Evolutionary conservation across 2,329 filamentous ascomycete species (phyloP).

Genomic region (Phialophora tarda): DNA sequence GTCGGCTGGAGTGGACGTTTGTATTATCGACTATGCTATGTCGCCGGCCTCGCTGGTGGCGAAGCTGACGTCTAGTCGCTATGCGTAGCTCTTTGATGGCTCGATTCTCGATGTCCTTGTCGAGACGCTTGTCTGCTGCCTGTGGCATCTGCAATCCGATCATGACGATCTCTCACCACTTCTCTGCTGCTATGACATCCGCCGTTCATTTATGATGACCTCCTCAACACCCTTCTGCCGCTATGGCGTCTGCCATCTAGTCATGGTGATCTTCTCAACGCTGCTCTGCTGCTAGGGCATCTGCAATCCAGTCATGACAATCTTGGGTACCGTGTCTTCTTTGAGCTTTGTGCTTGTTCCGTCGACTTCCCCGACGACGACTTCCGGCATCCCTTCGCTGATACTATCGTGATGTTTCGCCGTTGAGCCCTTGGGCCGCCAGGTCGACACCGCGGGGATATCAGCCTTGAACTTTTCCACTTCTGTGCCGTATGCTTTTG

Average conservation of each 20-base stretch:
- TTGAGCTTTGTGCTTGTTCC: conserved; percentile 8
- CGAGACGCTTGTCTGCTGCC: not conserved
- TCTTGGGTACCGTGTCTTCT: conserved; percentile 12
- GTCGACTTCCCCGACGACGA: conserved; percentile 27
- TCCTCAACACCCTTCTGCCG: not conserved
- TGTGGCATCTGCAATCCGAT: conserved; percentile 11
- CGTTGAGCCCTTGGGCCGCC: conserved; percentile 75
- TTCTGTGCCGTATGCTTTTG: conserved; percentile 89
- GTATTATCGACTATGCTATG: not conserved
- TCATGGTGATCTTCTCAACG: conserved; percentile 7
- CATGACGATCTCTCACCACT: conserved; percentile 9
- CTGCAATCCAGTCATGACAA: conserved; percentile 20
- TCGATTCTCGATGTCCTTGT: not conserved
- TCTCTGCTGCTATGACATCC: not conserved
- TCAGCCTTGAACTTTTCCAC: conserved; percentile 87
- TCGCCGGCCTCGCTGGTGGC: not conserved
- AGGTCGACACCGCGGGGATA: conserved; percentile 95
- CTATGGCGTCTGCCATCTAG: not conserved
- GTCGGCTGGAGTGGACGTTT: not conserved
- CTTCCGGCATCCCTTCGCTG: conserved; percentile 31
- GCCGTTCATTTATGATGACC: conserved; percentile 13
- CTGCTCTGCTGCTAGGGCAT: not conserved
- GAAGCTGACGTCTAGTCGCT: not conserved
- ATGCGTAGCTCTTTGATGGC: not conserved
- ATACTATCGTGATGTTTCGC: conserved; percentile 37